Evolutionary conservation across 805 yeast species (phyloP), one percentile per base, ranked within the genome.

Genomic region (Suhomyces prunicola): DNA sequence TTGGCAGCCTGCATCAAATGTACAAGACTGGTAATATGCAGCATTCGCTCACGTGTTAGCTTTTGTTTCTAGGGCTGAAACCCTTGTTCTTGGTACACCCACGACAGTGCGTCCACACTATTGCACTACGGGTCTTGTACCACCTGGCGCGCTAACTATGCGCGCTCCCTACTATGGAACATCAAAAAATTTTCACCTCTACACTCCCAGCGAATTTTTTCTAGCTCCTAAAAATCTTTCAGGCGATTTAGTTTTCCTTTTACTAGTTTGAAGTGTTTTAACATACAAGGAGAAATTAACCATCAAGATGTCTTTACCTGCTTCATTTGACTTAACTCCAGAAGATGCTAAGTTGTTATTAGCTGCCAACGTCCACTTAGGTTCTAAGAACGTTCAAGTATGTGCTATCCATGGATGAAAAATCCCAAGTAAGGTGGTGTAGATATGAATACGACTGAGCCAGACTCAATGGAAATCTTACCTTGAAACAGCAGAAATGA

Each of bases 301-400:
- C 40, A 41, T 24, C 57, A 70, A 60, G 64, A 87, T 87, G 91
- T 86, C 91, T 73, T 82, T 85, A 79, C 92, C 93, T 78, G 90
- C 88, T 81, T 82, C 90, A 73, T 86, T 87, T 81, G 90, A 86
- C 79, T 87, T 89, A 80, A 90, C 97, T 79, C 90, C 91, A 80
- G 97, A 90, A 83, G 97, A 92, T 82, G 96, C 96, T 83, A 94
- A 94, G 86, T 89, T 93, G 78, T 86, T 94, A 81, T 87, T 94
- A 83, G 98, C 99, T 79, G 99, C 99, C 79, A 93, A 93, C 90
- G 90, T 87, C 73, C 99, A 94, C 86, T 88, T 94, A 79, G 99
- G 99, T 81, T 87, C 98, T 78, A 94, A 94, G 90, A 94, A 94
- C 90, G 96, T 93, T 79, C 97, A 92, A 85, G 96, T 88, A 86